Evolutionary conservation across 257 asterid genomes (phyloP), one percentile per base, ranked within the genome.

Genomic region (Schizonepeta tenuifolia): DNA sequence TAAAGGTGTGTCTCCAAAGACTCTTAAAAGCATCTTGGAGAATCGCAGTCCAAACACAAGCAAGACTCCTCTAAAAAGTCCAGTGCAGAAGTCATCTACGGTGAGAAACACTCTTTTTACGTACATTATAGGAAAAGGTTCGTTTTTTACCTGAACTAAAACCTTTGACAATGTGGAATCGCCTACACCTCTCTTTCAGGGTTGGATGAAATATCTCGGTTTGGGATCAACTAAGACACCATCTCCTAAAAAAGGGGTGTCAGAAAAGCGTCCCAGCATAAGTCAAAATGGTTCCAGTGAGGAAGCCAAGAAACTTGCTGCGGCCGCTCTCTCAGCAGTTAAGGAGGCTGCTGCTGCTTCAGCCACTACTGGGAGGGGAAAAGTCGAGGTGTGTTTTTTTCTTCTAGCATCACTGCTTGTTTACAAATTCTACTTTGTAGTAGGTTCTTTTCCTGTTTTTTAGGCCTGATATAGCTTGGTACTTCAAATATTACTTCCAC

Each of bases 241-340:
- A 66, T 72, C 83, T 38, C 35, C 84, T 28, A 84, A 70, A 20
- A 79, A 76, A 74, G 87, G 71, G 6, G 76, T 65, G 53, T 77
- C 35, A 12, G 89, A 71, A 58, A 88, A 79, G 74, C 65, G 70
- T 53, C 56, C 65, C 21, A 26, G 22, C 67, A 72, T 55, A 18
- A 58, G 70, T 65, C 82, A 76, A 63, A 79, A 76, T 50, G 83
- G 82, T 51, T 79, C 76, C 35, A 75, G 79, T 67, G 93, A 86
- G 28, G 98, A 91, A 70, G 90, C 90, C 55, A 94, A 88, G 68
- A 91, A 68, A 71, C 56, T 88, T 73, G 99, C 97, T 66, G 96
- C 96, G 7, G 98, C 97, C 67, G 99, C 99, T 73, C 96, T 91
- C 80, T 79, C 87, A 49, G 99, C 99, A 22, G 97, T 88, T 59